A percentile compares a stretch with the other conserved stretches of the same genome.
These are phyloP conservation scores for Acer saccharum DNA, from an alignment of 345 rosid genomes.

Conservation along the genomic window DNA sequence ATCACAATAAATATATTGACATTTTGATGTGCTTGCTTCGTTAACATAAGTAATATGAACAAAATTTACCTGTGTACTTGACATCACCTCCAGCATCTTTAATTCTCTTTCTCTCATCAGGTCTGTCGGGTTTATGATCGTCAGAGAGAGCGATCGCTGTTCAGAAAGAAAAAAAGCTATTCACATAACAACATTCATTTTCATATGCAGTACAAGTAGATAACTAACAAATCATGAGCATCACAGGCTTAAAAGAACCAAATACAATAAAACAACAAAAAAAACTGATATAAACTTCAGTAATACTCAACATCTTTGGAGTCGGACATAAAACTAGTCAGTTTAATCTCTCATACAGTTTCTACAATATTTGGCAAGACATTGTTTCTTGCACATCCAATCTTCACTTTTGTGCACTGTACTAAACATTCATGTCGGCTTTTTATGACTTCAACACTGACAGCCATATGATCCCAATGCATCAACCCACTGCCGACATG, in stretches of 20 bases:
- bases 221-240: background rate
- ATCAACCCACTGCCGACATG: background rate
- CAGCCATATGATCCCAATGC: background rate
- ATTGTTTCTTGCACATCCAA: background rate
- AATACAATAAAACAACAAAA: background rate
- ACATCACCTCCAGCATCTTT: conserved; percentile 95
- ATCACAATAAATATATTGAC: background rate
- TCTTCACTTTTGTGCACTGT: background rate
- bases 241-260: background rate
- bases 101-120: conserved; percentile 94
- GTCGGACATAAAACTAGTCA: background rate
- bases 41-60: conserved; percentile 1
- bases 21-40: conserved; percentile 9
- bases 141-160: conserved; percentile 95
- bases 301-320: background rate
- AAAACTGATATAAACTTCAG: background rate
- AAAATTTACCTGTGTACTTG: conserved; percentile 91
- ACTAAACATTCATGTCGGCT: background rate
- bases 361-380: background rate
- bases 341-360: background rate
- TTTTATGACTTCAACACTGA: background rate
- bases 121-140: conserved; percentile 99
- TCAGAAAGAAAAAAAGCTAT: conserved; percentile 25
- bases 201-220: background rate
- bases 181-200: background rate